Base-by-base conservation (phyloP, 2,329 filamentous ascomycete species). In the Didymella exigua region DNA sequence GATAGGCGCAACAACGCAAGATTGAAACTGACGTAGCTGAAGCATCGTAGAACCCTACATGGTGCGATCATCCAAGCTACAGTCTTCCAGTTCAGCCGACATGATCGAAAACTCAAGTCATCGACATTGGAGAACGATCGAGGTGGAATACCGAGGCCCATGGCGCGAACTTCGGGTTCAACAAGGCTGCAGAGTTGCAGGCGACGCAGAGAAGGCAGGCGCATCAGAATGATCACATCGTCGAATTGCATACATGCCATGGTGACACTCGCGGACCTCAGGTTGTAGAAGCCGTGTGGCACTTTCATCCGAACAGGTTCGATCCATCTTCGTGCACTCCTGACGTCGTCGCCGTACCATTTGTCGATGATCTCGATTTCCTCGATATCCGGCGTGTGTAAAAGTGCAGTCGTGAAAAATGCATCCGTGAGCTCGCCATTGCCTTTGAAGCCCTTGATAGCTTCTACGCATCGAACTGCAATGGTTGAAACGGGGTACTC, bases 161-260 rank as follows among this genome's bases (percentile, higher is more conserved):
- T 36, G 5, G 46, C 24, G 6, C 47, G 41, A 14, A 47, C 52
- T 36, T 55, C 52, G 2, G 52, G 47, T 33, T 55, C 52, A 7
- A 50, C 52, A 16, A 55, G 42, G 30, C 26, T 55, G 47, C 52
- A 55, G 4, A 55, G 52, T 19, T 55, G 52, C 5, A 55, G 52
- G 5, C 34, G 30, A 11, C 46, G 41, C 11, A 55, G 46, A 11
- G 52, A 47, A 13, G 52, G 52, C 23, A 55, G n/a, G 16, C 42
- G 41, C 52, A 50, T 50, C 30, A 55, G 21, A n/a, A 47, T 24
- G 11, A 49, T 47, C 14, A 55, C 52, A 38, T 55, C 52, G 36
- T 50, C 46, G 16, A 55, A 50, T 7, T 50, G 52, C 52, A 55
- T 50, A 26, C 52, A 55, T 21, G 47, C 41, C 52, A 55, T 55